These are phyloP conservation scores for Wolfiporia cocos DNA, from an alignment of 1,284 basidiomycete genomes.

Conservation along the genomic window DNA sequence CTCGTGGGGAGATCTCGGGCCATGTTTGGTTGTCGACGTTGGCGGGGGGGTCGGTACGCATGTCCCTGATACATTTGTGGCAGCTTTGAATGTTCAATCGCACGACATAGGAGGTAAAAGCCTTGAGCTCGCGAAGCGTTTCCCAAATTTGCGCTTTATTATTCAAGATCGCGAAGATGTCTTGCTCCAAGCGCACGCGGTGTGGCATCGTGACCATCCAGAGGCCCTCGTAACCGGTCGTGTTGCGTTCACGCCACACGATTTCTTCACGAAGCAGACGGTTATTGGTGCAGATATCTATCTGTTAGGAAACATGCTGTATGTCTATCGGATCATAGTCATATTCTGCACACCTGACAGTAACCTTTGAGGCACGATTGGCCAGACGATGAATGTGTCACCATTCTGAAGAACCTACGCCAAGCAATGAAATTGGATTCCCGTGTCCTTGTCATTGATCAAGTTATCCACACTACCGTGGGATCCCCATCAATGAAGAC, in stretches of 20 bases:
- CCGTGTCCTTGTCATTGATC: slow-evolving; percentile 8
- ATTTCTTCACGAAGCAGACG: slow-evolving; percentile 27
- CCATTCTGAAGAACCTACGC: slow-evolving; percentile 6
- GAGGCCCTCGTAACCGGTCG: slow-evolving; percentile 5
- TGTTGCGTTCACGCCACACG: slow-evolving; percentile 14
- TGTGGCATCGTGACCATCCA: slow-evolving; percentile 7
- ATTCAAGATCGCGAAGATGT: slow-evolving; percentile 14
- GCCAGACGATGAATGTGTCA: slow-evolving; percentile 8
- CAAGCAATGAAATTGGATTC: slow-evolving; percentile 5
- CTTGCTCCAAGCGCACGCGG: slow-evolving; percentile 6
- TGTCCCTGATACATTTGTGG: background rate
- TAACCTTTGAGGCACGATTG: slow-evolving; percentile 9
- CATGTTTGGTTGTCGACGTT: slow-evolving; percentile 12
- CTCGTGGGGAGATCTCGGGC: slow-evolving; percentile 9
- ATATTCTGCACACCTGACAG: no score
- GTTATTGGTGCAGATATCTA: slow-evolving; percentile 22
- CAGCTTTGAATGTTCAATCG: background rate
- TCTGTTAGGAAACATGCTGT: slow-evolving; percentile 21
- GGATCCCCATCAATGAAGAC: slow-evolving; percentile 2
- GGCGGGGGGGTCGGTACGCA: slow-evolving; percentile 15
- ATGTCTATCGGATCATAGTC: background rate
- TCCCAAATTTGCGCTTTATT: slow-evolving; percentile 14
- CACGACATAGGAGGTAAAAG: slow-evolving; percentile 5
- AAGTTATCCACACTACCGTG: slow-evolving; percentile 6
- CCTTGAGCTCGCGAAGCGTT: slow-evolving; percentile 7